Evolutionary conservation across 1,139 yeast genomes (phyloP).

Genomic region (Sugiyamaella xylanicola): DNA sequence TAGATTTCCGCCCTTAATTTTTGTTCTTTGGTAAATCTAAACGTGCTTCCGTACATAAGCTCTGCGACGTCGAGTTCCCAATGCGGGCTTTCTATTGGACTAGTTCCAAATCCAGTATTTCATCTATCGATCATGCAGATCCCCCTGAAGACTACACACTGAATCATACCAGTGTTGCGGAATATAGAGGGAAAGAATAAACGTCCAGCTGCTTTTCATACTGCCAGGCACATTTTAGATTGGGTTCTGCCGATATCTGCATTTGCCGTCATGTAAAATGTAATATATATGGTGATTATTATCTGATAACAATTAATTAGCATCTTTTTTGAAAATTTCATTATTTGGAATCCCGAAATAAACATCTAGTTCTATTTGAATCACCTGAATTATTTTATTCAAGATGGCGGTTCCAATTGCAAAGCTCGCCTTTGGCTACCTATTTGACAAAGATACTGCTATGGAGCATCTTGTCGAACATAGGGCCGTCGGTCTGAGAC

Average conservation of each 20-base stretch:
- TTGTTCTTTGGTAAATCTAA: background rate
- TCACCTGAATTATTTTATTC: background rate
- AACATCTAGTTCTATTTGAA: background rate
- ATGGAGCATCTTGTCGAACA: background rate
- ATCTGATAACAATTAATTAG: no score
- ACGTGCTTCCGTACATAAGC: conserved; percentile 1
- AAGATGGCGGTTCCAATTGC: background rate
- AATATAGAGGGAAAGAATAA: no score
- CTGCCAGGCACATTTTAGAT: no score
- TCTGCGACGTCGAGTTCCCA: background rate
- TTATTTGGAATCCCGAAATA: background rate
- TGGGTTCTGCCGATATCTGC: no score
- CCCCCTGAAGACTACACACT: background rate
- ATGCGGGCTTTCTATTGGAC: background rate
- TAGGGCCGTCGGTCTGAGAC: background rate
- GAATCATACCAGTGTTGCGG: conserved; percentile 1
- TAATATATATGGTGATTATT: no score
- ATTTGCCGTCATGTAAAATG: no score
- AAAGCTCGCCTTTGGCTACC: background rate
- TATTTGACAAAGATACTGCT: background rate
- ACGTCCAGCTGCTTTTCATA: no score
- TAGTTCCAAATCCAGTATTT: background rate
- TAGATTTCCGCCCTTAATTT: background rate
- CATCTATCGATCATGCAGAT: background rate
- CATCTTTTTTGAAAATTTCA: no score